A percentile compares a stretch with the other conserved stretches of the same genome.
These are phyloP conservation scores for Saccharomyces uvarum DNA, from an alignment of 1,139 yeast genomes.

Conservation along the genomic window DNA sequence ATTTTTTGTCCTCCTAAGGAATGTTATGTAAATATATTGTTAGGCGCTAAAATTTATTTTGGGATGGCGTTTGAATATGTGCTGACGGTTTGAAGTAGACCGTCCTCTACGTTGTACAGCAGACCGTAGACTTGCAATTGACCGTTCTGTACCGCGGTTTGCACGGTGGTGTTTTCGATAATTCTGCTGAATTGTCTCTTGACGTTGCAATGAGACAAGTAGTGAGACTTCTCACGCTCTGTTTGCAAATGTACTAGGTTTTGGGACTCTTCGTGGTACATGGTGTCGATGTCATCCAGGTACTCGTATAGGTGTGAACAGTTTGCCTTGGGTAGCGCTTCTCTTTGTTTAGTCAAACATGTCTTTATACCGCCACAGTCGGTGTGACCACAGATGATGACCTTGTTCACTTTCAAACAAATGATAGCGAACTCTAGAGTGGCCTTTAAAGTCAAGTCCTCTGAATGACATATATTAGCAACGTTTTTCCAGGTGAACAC, in stretches of 20 bases:
- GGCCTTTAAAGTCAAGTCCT: constrained; percentile 71
- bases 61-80: constrained; percentile 6
- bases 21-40: not conserved
- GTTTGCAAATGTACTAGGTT: constrained; percentile 32
- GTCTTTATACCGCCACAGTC: constrained; percentile 97
- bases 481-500: constrained; percentile 89
- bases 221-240: constrained; percentile 41
- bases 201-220: constrained; percentile 76
- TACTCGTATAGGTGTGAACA: constrained; percentile 32
- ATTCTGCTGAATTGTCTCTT: constrained; percentile 46
- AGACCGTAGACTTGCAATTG: constrained; percentile 80
- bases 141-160: constrained; percentile 59
- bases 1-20: not conserved
- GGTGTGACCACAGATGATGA: constrained; percentile 93
- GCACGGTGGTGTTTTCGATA: constrained; percentile 63
- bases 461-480: constrained; percentile 69
- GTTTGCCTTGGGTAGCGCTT: constrained; percentile 44
- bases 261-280: constrained; percentile 34
- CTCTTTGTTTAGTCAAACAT: constrained; percentile 52
- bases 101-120: constrained; percentile 79
- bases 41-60: not conserved
- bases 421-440: constrained; percentile 88
- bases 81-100: constrained; percentile 46
- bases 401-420: constrained; percentile 72
- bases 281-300: constrained; percentile 43